Evolutionary conservation across 768 basidiomycete species (phyloP).

Genomic region (Amyloporia xantha): DNA sequence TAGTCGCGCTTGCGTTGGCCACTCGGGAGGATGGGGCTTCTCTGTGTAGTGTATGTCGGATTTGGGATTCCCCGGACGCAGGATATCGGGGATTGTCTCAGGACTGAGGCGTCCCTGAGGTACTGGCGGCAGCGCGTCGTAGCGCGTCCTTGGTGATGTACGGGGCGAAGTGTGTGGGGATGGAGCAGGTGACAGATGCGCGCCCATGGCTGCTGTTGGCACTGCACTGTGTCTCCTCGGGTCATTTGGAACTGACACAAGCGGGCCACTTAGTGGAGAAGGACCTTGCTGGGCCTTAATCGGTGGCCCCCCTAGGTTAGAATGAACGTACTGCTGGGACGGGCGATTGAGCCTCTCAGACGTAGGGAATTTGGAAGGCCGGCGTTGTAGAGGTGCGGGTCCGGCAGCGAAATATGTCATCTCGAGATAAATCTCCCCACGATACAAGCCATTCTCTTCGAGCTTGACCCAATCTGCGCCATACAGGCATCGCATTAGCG

Average conservation of each 20-base stretch:
- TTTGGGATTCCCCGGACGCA: slow-evolving; percentile 33
- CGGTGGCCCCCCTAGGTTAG: background rate
- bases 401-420: slow-evolving; percentile 86
- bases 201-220: background rate
- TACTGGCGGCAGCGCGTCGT: slow-evolving; percentile 35
- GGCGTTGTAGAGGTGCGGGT: slow-evolving; percentile 37
- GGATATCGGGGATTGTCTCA: slow-evolving; percentile 30
- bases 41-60: slow-evolving; percentile 2
- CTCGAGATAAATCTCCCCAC: slow-evolving; percentile 87
- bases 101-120: slow-evolving; percentile 22
- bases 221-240: background rate
- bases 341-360: slow-evolving; percentile 20
- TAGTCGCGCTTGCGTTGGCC: background rate
- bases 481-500: too few relatives aligned
- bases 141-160: slow-evolving; percentile 12
- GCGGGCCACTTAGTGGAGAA: background rate
- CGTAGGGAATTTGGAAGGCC: slow-evolving; percentile 25
- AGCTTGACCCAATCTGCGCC: slow-evolving; percentile 64
- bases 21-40: background rate
- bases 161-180: slow-evolving; percentile 17
- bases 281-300: background rate
- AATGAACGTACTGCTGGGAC: slow-evolving; percentile 1
- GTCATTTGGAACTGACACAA: slow-evolving; percentile 5
- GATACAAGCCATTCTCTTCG: slow-evolving; percentile 47
- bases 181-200: slow-evolving; percentile 14